Evolutionary conservation across 768 basidiomycete genomes (phyloP), one percentile per base, ranked within the genome.

Genomic region (Ramaria sp.): DNA sequence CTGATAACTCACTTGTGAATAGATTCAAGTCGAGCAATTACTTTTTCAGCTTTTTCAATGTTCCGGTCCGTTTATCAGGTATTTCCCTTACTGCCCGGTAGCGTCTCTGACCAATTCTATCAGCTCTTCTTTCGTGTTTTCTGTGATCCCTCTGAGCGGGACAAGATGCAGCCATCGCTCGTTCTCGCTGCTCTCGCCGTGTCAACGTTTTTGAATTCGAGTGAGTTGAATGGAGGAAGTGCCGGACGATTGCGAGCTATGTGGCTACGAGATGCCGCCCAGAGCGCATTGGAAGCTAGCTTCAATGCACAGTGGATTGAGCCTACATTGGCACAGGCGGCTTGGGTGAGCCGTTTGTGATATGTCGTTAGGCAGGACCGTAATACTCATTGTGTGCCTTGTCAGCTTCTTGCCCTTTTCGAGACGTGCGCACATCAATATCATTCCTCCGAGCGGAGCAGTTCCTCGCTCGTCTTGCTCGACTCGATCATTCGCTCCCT

Each of bases 321-420:
- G 58, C 69, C 77, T 20, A 74, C 74, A 15, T 72, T 88, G 7
- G 88, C 83, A 0, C 83, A 87, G 61, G 85, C 86, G 8, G 86
- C 85, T 5, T 67, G 84, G 58, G 85, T 85, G 48, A 58, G 77
- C 67, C 8, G 13, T 25, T 59, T 37, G 15, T 12, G 4, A 34
- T n/a, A 22, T 39, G 16, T 18, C 12, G 38, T 32, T 8, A 9
- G 32, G 8, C 32, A 9, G 32, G 32, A 16, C 48, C 37, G 24
- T 27, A 32, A 32, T 2, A 8, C 25, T 52, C 22, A 13, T 22
- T 42, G 8, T 43, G 39, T 28, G 30, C 9, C 25, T 12, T 54
- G n/a, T 32, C 49, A 86, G 86, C 78, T 90, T 48, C 73, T 89
- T 8, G 83, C 87, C 5, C 69, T 90, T 2, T 90, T 86, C 60